These are phyloP conservation scores for Penicillium riverlandense DNA, from an alignment of 495 filamentous ascomycete species.

Conservation along the genomic window DNA sequence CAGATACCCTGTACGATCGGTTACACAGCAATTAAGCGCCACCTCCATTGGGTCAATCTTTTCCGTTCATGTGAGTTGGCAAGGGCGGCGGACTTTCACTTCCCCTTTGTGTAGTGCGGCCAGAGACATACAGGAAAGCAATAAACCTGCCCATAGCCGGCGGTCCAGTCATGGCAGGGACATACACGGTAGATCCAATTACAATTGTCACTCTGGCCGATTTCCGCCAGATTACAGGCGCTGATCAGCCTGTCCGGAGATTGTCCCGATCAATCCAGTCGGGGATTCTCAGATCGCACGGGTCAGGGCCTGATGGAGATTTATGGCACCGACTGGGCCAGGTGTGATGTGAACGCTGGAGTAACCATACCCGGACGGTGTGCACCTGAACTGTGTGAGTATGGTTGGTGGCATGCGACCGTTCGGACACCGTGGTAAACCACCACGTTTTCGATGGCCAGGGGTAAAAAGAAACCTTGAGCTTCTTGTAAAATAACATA, in stretches of 20 bases:
- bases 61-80: too few species aligned
- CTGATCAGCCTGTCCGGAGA: slow-evolving; percentile 1
- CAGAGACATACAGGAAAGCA: background rate
- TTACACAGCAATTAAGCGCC: slow-evolving; percentile 1
- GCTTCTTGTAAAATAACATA: too few species aligned
- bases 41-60: background rate
- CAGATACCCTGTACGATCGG: background rate
- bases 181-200: too few species aligned
- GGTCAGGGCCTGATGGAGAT: too few species aligned
- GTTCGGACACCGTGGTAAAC: too few species aligned
- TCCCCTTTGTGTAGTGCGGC: background rate
- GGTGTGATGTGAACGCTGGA: too few species aligned
- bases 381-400: background rate
- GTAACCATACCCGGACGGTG: background rate
- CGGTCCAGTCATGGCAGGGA: too few species aligned
- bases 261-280: background rate
- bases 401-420: background rate
- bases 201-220: too few species aligned
- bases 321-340: too few species aligned
- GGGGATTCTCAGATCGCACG: too few species aligned
- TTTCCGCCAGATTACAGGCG: background rate
- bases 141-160: background rate
- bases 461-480: too few species aligned
- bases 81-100: slow-evolving; percentile 1
- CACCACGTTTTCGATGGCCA: too few species aligned